phyloP scores from a whole-genome alignment of 2,329 filamentous ascomycete species.

The Paecilomyces variotii region DNA sequence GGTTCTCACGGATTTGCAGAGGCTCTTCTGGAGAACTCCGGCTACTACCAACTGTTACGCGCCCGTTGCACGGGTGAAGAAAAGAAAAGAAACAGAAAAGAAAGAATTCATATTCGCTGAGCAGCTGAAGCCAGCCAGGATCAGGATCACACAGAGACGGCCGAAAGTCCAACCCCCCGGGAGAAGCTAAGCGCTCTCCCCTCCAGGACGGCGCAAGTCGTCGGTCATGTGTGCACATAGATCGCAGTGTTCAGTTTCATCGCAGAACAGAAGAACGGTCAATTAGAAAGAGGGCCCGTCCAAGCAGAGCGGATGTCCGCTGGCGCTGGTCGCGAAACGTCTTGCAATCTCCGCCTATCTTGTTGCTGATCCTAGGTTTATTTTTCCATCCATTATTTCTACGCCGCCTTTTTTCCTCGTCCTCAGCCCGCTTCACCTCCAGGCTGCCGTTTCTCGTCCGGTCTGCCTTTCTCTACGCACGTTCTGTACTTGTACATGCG shows the following conservation, averaged over 20 bases:
- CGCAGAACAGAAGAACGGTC: constrained; percentile 1
- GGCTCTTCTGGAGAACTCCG: neutral
- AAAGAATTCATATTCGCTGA: neutral
- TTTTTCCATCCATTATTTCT: neutral
- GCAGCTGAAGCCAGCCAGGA: neutral
- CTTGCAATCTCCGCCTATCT: neutral
- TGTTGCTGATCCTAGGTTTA: neutral
- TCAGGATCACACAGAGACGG: constrained; percentile 1
- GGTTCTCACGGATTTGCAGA: neutral
- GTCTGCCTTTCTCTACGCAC: neutral
- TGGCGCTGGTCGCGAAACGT: neutral
- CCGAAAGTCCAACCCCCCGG: constrained; percentile 1
- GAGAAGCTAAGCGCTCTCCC: constrained; percentile 15
- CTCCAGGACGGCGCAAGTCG: constrained; percentile 13
- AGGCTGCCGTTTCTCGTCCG: neutral
- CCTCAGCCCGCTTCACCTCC: neutral
- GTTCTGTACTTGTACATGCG: neutral
- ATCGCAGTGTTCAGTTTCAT: constrained; percentile 10
- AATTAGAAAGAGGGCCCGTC: neutral
- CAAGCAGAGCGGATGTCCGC: neutral
- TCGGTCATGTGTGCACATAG: constrained; percentile 26
- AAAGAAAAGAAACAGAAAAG: too few species aligned
- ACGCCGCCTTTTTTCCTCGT: neutral
- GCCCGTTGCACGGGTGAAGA: neutral
- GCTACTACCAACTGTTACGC: neutral